Base-by-base conservation (phyloP, 2,329 filamentous ascomycete genomes). In the Eutypa lata region DNA sequence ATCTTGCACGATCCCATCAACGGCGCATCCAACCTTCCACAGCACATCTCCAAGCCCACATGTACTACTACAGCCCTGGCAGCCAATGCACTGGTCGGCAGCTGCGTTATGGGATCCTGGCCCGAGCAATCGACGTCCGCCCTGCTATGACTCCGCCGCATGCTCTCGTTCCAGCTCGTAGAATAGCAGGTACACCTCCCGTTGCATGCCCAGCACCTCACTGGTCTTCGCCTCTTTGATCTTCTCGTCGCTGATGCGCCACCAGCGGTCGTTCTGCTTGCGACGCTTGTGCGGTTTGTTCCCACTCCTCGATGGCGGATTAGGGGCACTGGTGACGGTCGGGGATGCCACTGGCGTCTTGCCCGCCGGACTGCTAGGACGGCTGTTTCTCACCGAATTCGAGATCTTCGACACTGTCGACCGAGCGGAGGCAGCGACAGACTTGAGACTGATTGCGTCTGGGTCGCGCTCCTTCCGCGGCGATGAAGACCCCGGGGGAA, bases 171-270 rank as follows among this genome's bases (percentile, higher is more conserved):
- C 89, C 62, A 96, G 75, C 76, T 97, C 93, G 71, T 99, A 99
- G 70, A 99, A 99, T 49, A 99, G 72, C 67, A 99, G 75, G 70
- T 99, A 99, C 1, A 97, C 93, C 71, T 99, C 94, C 64, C 87
- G 88, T 72, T 97, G 91, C 91, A 97, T 96, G 7, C 86, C 84
- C 53, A 99, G 71, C 7, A 99, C 91, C 61, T 99, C 94, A 51
- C 81, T 84, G 6, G 92, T 97, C 76, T 92, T 96, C 60, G 91
- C 88, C 72, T 97, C 93, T 67, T 93, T 94, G 64, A 97, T 84
- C 72, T 95, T 96, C 60, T 99, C 94, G 68, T 99, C 94, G 59
- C 92, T 97, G 60, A 99, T 96, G 35, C 94, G 85, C 94, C 94
- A 99, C 94, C 94, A 99, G 40, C 88, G 85, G 65, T 95, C 88